Evolutionary conservation across 495 filamentous ascomycete species (phyloP).

Genomic region (Pyrenula massariospora): DNA sequence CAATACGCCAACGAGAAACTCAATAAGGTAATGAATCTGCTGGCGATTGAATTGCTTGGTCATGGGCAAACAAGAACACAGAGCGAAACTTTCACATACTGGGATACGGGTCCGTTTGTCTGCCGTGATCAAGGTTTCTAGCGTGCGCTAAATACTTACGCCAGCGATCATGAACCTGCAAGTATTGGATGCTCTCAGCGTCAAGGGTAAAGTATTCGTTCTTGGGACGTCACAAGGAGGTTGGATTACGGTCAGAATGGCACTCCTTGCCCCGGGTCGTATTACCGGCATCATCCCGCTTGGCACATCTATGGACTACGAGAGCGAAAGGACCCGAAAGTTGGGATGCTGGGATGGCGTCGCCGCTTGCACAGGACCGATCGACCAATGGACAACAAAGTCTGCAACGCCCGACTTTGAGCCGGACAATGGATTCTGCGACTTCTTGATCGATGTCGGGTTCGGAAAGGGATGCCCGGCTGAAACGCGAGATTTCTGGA

Average conservation of each 20-base stretch:
- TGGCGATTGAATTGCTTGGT: slow-evolving; percentile 40
- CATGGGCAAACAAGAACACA: slow-evolving; percentile 33
- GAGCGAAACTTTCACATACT: slow-evolving; percentile 35
- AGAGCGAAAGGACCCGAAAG: slow-evolving; percentile 38
- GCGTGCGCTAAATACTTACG: not conserved
- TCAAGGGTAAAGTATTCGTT: slow-evolving; percentile 42
- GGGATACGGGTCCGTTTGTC: slow-evolving; percentile 39
- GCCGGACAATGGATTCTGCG: slow-evolving; percentile 39
- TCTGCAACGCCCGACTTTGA: slow-evolving; percentile 38
- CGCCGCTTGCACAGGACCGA: slow-evolving; percentile 23
- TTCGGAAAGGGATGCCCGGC: slow-evolving; percentile 34
- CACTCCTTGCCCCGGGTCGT: slow-evolving; percentile 47
- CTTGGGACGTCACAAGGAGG: slow-evolving; percentile 55
- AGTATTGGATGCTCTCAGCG: slow-evolving; percentile 38
- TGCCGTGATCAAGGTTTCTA: slow-evolving; percentile 4
- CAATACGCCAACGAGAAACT: slow-evolving; percentile 18
- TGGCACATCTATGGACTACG: slow-evolving; percentile 51
- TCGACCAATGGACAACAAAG: slow-evolving; percentile 32
- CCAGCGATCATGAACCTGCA: slow-evolving; percentile 33
- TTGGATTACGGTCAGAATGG: slow-evolving; percentile 50
- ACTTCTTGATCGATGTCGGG: slow-evolving; percentile 42
- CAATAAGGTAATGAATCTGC: slow-evolving; percentile 25
- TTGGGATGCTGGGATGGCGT: slow-evolving; percentile 47
- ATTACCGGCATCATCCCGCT: slow-evolving; percentile 48
- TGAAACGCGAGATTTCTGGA: slow-evolving; percentile 38